Evolutionary conservation across 1,284 basidiomycete genomes (phyloP), one percentile per base, ranked within the genome.

Genomic region (Rhodotorula mucilaginosa): DNA sequence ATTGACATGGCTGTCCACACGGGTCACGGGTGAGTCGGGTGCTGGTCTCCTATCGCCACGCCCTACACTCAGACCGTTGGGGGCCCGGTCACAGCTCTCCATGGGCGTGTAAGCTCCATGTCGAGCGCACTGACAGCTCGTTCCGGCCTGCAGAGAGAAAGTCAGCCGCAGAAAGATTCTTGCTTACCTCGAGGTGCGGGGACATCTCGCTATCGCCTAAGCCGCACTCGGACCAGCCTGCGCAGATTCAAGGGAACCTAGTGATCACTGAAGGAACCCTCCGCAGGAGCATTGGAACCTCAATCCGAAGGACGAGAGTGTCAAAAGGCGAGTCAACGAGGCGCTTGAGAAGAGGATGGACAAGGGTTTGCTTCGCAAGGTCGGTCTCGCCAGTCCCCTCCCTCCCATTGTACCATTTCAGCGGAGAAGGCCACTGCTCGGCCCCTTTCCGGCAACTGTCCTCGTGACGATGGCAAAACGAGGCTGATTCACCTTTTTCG

Each of bases 121-220:
- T 13, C 16, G 0, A 13, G 23, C 23, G 13, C 7, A 15, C n/a
- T 7, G 23, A n/a, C 5, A 13, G 12, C 18, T 10, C 16, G 18
- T 1, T 44, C 10, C 39, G 39, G 39, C 39, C 51, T 10, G 13
- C 64, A 65, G 58, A 13, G 64, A n/a, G 1, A 51, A 51, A 47
- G 31, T 65, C 16, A 58, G 57, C 16, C 47, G 56, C 16, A 13
- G n/a, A 23, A 65, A 60, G 58, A 52, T 59, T 29, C 18, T 52
- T 49, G 8, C 6, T 2, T 65, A 65, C 49, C 16, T 65, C 34
- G 16, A n/a, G 29, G 64, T 60, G 48, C 48, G 58, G 8, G 12
- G 26, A 7, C 21, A 2, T 44, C 39, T 44, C 13, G 39, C 10
- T 44, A 2, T 13, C 7, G 7, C 39, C 7, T 44, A 44, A 12